Evolutionary conservation across 306 rosid species (phyloP), one percentile per base, ranked within the genome.

Genomic region (Cucumis hystrix): DNA sequence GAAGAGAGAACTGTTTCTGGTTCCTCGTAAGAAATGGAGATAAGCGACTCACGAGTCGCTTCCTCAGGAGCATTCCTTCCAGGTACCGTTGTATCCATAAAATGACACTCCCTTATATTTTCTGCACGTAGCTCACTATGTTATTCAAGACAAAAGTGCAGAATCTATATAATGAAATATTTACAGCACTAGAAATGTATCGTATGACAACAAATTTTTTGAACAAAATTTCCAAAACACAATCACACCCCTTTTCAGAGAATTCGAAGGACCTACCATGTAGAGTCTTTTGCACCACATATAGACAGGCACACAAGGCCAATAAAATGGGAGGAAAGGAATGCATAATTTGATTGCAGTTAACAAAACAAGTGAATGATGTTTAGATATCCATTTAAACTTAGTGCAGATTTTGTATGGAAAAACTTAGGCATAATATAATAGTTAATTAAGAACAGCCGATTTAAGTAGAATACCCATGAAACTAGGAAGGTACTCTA

Each of bases 41-140:
- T 87, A 20, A 87, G 88, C 45, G 87, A 87, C 83, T 87, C 90
- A 68, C 90, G 84, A 70, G 90, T 81, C 87, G 79, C 83, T 82
- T 87, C 90, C 51, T 87, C 82, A 37, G 82, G 37, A 70, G 69
- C 81, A 77, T 81, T 84, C 62, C 80, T 74, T 41, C 79, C 83
- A 56, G 69, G 78, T 77, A 39, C 79, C 40, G 77, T 74, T 76
- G 79, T 85, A 81, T 83, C 90, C 90, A 87, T 87, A 83, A 65
- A 85, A 83, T 80, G 82, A 18, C 39, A 83, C 55, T 70, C 80
- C 14, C 6, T 33, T 49, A 23, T 57, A 6, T 54, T 65, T 77
- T 81, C 84, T 83, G 89, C 83, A 63, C 40, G 74, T 45, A 20
- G 60, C 25, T 79, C 41, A 45, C 67, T 17, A 43, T 64, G 69